A percentile compares a stretch with the other conserved stretches of the same genome.
Conservation (phyloP, 2,329 filamentous ascomycete genomes). For the Exophiala viscosa region DNA sequence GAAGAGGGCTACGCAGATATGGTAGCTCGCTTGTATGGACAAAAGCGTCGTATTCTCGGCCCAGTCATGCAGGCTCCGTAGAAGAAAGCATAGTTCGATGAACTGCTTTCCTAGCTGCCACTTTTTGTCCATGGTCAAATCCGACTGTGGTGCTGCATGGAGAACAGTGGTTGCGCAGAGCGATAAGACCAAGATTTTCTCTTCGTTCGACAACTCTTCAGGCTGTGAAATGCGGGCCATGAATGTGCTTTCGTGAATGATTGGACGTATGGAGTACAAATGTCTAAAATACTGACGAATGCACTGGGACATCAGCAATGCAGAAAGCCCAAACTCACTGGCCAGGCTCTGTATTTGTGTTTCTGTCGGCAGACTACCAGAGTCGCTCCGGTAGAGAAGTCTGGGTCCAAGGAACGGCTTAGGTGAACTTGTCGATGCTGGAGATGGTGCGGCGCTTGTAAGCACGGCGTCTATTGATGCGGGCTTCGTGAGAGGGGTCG, state of each 20-base stretch:
- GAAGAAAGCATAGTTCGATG: conserved; percentile 23
- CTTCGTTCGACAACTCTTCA: conserved; percentile 24
- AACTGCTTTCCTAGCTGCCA: conserved; percentile 25
- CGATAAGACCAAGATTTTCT: conserved; percentile 27
- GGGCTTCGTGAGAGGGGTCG: conserved; percentile 18
- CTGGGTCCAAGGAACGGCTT: conserved; percentile 23
- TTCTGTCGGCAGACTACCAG: conserved; percentile 18
- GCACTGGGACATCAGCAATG: conserved; percentile 28
- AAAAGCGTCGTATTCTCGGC: conserved; percentile 24
- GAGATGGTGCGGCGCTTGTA: conserved; percentile 10
- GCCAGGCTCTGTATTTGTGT: conserved; percentile 22
- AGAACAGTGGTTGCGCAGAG: conserved; percentile 27
- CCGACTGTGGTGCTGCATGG: conserved; percentile 27
- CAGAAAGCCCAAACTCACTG: conserved; percentile 26
- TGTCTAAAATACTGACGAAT: conserved; percentile 28
- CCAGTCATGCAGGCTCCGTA: conserved; percentile 25
- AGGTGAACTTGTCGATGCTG: conserved; percentile 25
- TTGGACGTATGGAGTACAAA: conserved; percentile 27
- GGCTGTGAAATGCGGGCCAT: conserved; percentile 17
- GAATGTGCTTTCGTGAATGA: conserved; percentile 26
- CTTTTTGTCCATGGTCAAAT: conserved; percentile 26
- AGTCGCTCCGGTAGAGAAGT: conserved; percentile 26
- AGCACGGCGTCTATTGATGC: conserved; percentile 23
- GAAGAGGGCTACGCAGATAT: conserved; percentile 27
- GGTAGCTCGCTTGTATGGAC: conserved; percentile 27